phyloP scores from a whole-genome alignment of 2,329 filamentous ascomycete genomes.

The Ascochyta lentis region DNA sequence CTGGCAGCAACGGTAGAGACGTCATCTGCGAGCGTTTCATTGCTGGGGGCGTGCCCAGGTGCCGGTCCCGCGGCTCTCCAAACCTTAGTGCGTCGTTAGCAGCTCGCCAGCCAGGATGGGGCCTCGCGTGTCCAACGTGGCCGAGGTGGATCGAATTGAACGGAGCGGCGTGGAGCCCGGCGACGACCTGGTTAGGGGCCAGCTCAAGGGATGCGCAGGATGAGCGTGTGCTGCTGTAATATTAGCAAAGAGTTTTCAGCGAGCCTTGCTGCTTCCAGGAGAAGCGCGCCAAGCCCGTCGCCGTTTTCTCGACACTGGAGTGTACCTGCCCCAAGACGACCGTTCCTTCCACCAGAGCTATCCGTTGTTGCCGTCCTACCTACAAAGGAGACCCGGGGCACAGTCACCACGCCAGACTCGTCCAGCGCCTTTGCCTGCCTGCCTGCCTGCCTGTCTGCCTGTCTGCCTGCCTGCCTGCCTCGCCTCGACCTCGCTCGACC shows the following conservation, averaged over 20 bases:
- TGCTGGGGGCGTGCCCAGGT: constrained; percentile 14
- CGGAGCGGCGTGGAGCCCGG: constrained; percentile 24
- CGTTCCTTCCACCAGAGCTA: constrained; percentile 17
- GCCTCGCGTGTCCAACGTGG: constrained; percentile 12
- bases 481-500: neutral
- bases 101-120: constrained; percentile 22
- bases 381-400: constrained; percentile 16
- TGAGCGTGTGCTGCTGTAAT: constrained; percentile 17
- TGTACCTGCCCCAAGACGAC: constrained; percentile 24
- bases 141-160: constrained; percentile 19
- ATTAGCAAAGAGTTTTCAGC: constrained; percentile 20
- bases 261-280: constrained; percentile 20
- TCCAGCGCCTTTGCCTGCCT: neutral
- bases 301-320: constrained; percentile 21
- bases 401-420: neutral
- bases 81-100: constrained; percentile 20
- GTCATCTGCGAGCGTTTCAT: constrained; percentile 29
- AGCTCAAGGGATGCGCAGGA: constrained; percentile 16
- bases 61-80: constrained; percentile 20
- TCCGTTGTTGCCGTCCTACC: constrained; percentile 16
- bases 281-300: constrained; percentile 22
- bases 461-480: too few species aligned
- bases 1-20: constrained; percentile 23
- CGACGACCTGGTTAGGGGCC: constrained; percentile 17
- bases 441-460: too few species aligned